Conservation (phyloP, 2,329 filamentous ascomycete species). For the Sclerotinia borealis region DNA sequence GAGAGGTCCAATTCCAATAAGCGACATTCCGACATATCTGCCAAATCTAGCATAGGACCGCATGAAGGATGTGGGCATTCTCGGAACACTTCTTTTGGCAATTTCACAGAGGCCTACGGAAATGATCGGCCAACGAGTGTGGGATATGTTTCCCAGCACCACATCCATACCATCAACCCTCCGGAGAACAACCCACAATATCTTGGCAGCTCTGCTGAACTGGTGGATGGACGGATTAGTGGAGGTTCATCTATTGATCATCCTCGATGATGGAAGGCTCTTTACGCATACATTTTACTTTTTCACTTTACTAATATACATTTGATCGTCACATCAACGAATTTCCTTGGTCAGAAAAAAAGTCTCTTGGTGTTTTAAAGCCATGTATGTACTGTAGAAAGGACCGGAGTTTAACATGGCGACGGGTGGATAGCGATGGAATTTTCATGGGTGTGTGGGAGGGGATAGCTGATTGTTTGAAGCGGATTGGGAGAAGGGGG, state of each 20-base stretch:
- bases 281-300: conserved; percentile 4
- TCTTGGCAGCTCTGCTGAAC: conserved; percentile 49
- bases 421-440: neutral
- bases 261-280: conserved; percentile 1
- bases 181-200: conserved; percentile 40
- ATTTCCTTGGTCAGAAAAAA: conserved; percentile 16
- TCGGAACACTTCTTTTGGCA: conserved; percentile 19
- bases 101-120: conserved; percentile 31
- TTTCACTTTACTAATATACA: conserved; percentile 5
- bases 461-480: neutral
- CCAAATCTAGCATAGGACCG: conserved; percentile 44
- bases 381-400: conserved; percentile 8
- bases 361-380: conserved; percentile 10
- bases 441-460: neutral
- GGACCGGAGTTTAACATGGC: conserved; percentile 12
- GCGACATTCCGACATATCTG: conserved; percentile 45
- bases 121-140: conserved; percentile 49
- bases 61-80: conserved; percentile 41
- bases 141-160: conserved; percentile 53
- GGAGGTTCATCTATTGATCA: conserved; percentile 22
- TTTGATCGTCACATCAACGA: conserved; percentile 7
- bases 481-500: neutral
- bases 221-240: conserved; percentile 40
- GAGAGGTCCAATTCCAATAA: conserved; percentile 50
- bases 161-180: conserved; percentile 49